Base-by-base conservation (phyloP, 805 yeast genomes). In the Starmerella apis region DNA sequence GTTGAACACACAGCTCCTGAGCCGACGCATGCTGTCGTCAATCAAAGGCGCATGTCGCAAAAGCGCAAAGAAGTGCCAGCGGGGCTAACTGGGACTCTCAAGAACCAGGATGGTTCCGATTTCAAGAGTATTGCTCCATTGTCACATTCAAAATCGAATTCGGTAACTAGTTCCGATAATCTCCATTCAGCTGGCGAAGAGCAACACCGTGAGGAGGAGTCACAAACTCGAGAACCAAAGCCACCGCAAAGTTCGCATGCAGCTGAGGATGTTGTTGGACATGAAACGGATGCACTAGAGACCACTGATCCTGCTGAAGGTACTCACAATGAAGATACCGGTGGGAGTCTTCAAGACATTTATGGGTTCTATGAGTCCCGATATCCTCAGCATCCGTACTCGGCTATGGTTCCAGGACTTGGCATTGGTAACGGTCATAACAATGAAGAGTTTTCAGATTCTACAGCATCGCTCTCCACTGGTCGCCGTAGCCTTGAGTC, bases 401-500 rank as follows among this genome's bases (percentile, higher is more conserved):
- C 30, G 5, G 53, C 56, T 27, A 53, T 54, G 46, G 49, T 55
- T 16, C 19, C 50, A 16, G 35, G 43, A 1, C 19, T 28, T 18
- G 46, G 33, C 9, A 24, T 33, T 7, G 37, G n/a, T 1, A 30
- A 20, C 36, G 23, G 16, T 22, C 23, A 27, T 9, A 16, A 25
- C 3, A 41, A 9, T 8, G 46, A 36, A 46, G 53, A 44, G 2
- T 49, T 13, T 37, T 41, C 60, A 6, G 63, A 59, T 43, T 60
- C 64, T 4, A 52, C 62, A 14, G 62, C 62, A 14, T 56, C 65
- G 20, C 42, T 63, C 3, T 61, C 64, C 4, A 61, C 65, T 8
- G 65, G 64, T 10, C 36, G 52, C 19, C 51, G 55, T 19, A 57
- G 62, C 37, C 32, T 56, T 14, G 63, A 58, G 30, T 51, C 56